Conservation (phyloP, 2,329 filamentous ascomycete species). For the Fusarium sp. region DNA sequence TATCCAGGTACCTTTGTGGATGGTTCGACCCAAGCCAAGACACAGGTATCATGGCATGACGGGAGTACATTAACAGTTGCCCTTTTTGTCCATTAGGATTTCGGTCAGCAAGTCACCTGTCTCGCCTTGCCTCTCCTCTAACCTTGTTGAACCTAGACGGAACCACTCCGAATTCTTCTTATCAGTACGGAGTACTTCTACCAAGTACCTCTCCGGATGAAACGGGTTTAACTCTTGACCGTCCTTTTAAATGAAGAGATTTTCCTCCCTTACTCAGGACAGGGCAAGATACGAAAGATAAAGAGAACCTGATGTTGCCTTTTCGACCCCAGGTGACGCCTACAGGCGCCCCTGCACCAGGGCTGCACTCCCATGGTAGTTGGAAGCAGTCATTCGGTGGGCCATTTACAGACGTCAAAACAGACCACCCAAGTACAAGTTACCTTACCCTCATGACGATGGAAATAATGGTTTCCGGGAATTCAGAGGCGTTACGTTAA, state of each 20-base stretch:
- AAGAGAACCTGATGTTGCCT: slow-evolving; percentile 32
- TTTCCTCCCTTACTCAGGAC: slow-evolving; percentile 8
- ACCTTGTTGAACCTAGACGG: slow-evolving; percentile 22
- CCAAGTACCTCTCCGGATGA: slow-evolving; percentile 27
- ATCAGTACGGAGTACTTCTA: slow-evolving; percentile 43
- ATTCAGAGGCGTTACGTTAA: slow-evolving; percentile 33
- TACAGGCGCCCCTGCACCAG: slow-evolving; percentile 37
- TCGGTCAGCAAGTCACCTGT: slow-evolving; percentile 36
- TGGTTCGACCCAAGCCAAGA: slow-evolving; percentile 9
- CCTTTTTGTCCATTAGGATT: slow-evolving; percentile 26
- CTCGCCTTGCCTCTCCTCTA: slow-evolving; percentile 8
- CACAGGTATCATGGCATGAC: slow-evolving; percentile 21
- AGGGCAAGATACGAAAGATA: slow-evolving; percentile 21
- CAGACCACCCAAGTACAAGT: slow-evolving; percentile 27
- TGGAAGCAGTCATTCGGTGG: slow-evolving; percentile 9
- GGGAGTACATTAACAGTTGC: slow-evolving; percentile 28
- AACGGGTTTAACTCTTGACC: slow-evolving; percentile 29
- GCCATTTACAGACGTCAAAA: slow-evolving; percentile 7
- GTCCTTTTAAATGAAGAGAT: slow-evolving; percentile 29
- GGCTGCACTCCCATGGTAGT: slow-evolving; percentile 26
- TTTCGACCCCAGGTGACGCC: slow-evolving; percentile 38
- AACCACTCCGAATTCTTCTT: slow-evolving; percentile 38
- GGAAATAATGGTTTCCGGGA: slow-evolving; percentile 19
- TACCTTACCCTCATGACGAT: slow-evolving; percentile 30
- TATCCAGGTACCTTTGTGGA: slow-evolving; percentile 20